phyloP scores from a whole-genome alignment of 78 protist genomes.

The Chrysochromulina parva region DNA sequence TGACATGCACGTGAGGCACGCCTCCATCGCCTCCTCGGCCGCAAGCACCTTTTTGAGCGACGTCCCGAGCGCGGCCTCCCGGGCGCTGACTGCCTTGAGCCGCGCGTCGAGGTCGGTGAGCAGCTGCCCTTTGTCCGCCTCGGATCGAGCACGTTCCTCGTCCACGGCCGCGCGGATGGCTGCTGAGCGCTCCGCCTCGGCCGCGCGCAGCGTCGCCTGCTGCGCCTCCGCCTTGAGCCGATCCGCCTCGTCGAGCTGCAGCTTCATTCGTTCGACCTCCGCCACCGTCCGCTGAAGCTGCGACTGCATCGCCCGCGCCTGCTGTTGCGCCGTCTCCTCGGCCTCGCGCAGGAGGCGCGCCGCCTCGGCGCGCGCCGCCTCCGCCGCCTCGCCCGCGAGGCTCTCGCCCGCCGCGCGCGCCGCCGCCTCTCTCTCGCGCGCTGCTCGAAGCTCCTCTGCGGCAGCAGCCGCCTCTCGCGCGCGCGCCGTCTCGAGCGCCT shows the following conservation, averaged over 20 bases:
- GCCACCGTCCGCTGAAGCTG: background rate
- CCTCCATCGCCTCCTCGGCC: slow-evolving; percentile 23
- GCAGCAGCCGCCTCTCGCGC: no score
- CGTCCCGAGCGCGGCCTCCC: background rate
- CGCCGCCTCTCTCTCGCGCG: no score
- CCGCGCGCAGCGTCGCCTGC: no score
- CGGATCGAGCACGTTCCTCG: background rate
- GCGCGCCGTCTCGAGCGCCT: no score
- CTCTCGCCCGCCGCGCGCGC: no score
- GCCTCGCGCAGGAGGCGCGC: background rate
- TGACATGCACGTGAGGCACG: slow-evolving; percentile 10
- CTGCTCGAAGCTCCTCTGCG: no score
- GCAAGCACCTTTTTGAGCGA: background rate
- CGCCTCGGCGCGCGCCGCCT: background rate
- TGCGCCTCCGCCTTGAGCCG: no score
- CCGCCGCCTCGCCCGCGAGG: no score
- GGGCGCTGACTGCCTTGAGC: background rate
- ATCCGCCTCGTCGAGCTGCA: no score
- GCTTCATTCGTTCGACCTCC: no score
- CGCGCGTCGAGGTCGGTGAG: background rate
- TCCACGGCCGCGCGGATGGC: background rate
- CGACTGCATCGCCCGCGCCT: background rate
- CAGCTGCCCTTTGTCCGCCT: background rate
- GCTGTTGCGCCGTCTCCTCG: background rate
- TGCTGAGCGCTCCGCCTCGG: background rate